phyloP scores from a whole-genome alignment of 1,284 basidiomycete genomes.

The Xerocomus alliaceus region DNA sequence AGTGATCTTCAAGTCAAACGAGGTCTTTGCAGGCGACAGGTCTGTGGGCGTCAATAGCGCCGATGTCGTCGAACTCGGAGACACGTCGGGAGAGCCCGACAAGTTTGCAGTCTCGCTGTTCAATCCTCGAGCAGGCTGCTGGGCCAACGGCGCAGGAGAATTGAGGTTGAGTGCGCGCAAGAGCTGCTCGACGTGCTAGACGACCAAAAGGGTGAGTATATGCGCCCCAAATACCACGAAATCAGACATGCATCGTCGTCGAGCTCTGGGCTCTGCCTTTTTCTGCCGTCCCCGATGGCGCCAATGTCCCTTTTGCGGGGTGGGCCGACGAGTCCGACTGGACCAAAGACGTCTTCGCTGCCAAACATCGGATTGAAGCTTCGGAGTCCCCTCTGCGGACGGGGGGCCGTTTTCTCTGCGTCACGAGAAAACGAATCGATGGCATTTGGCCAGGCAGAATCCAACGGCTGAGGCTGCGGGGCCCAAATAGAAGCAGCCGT shows the following conservation, averaged over 20 bases:
- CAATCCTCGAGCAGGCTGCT: conserved; percentile 48
- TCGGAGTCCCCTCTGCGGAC: conserved; percentile 32
- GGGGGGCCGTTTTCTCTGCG: conserved; percentile 46
- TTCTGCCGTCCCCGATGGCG: conserved; percentile 77
- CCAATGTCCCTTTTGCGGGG: conserved; percentile 60
- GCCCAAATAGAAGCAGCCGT: conserved; percentile 73
- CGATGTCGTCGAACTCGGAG: conserved; percentile 69
- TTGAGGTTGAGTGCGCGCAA: conserved; percentile 76
- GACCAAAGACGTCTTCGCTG: conserved; percentile 70
- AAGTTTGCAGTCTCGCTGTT: conserved; percentile 51
- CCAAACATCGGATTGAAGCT: conserved; percentile 36
- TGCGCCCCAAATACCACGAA: conserved; percentile 26
- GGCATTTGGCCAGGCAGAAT: conserved; percentile 67
- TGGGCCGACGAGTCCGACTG: conserved; percentile 56
- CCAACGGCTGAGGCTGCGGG: conserved; percentile 71
- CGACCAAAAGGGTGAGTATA: conserved; percentile 37
- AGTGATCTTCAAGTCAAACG: conserved; percentile 62
- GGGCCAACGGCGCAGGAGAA: conserved; percentile 64
- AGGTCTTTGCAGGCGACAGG: conserved; percentile 63
- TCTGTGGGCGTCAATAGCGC: conserved; percentile 72
- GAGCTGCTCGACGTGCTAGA: conserved; percentile 76
- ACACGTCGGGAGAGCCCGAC: conserved; percentile 66
- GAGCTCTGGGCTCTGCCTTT: conserved; percentile 61
- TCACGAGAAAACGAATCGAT: conserved; percentile 64
- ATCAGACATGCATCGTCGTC: conserved; percentile 57